Conservation (phyloP, 805 yeast genomes). For the Starmera dryadoides region DNA sequence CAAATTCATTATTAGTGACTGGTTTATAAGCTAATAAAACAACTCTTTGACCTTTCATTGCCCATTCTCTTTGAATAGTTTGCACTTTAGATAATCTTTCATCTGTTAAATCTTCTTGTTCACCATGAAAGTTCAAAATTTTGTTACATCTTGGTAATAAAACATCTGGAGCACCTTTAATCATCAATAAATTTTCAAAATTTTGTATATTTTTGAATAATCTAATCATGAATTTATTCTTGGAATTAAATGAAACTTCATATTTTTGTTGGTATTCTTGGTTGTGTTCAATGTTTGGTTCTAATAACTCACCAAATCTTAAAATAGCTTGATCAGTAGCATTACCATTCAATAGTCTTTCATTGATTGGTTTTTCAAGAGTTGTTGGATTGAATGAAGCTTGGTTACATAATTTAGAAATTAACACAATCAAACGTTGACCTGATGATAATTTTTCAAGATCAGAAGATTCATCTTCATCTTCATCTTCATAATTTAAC, state of each 20-base stretch:
- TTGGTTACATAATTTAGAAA: constrained; percentile 30
- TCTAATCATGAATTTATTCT: constrained; percentile 36
- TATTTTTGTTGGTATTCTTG: constrained; percentile 19
- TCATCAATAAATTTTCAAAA: constrained; percentile 9
- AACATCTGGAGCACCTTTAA: constrained; percentile 43
- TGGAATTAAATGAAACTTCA: constrained; percentile 37
- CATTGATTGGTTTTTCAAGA: constrained; percentile 7
- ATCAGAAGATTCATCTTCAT: too few species aligned
- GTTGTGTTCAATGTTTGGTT: constrained; percentile 8
- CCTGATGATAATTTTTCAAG: constrained; percentile 1
- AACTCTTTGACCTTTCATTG: constrained; percentile 32
- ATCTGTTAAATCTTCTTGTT: constrained; percentile 4
- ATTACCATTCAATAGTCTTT: constrained; percentile 31
- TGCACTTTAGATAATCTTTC: constrained; percentile 11
- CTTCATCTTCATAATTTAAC: too few species aligned
- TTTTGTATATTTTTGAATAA: constrained; percentile 16
- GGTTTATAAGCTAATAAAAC: constrained; percentile 26
- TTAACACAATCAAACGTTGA: constrained; percentile 6
- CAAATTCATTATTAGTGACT: constrained; percentile 2
- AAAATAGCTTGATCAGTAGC: constrained; percentile 43
- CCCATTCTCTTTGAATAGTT: constrained; percentile 26
- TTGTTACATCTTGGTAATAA: constrained; percentile 25
- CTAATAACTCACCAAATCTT: constrained; percentile 24
- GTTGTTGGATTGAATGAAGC: constrained; percentile 20
- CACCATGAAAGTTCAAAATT: constrained; percentile 10